Conservation (phyloP, 176 grass and related monocot genomes). For the Lolium multiflorum region DNA sequence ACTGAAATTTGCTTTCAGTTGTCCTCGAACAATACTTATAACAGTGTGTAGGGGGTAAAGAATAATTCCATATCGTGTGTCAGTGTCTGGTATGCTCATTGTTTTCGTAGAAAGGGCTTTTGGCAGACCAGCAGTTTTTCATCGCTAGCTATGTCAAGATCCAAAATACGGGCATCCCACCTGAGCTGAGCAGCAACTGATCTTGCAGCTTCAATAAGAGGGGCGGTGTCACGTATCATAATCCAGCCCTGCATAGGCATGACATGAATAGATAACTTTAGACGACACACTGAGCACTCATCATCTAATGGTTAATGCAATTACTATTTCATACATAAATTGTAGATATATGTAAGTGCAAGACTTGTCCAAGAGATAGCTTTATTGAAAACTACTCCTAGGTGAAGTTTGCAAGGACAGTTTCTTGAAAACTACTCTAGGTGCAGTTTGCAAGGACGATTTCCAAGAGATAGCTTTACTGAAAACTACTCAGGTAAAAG, state of each 20-base stretch:
- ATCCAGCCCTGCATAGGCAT: slow-evolving; percentile 83
- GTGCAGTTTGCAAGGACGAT: too few relatives aligned
- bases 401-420: background rate
- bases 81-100: slow-evolving; percentile 48
- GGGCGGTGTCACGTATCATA: slow-evolving; percentile 72
- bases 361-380: slow-evolving; percentile 23
- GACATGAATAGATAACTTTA: slow-evolving; percentile 37
- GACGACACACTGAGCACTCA: background rate
- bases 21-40: slow-evolving; percentile 24
- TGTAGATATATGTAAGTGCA: background rate
- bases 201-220: slow-evolving; percentile 84
- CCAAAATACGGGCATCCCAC: slow-evolving; percentile 86
- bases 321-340: background rate
- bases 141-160: slow-evolving; percentile 87
- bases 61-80: slow-evolving; percentile 53
- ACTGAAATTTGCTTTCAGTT: slow-evolving; percentile 40
- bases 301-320: background rate
- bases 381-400: background rate
- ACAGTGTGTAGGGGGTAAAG: slow-evolving; percentile 41
- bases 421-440: too few relatives aligned
- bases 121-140: slow-evolving; percentile 96
- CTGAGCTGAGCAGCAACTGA: slow-evolving; percentile 76
- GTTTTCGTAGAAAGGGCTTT: slow-evolving; percentile 87
- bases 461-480: too few relatives aligned
- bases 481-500: background rate